Conservation (phyloP, 495 filamentous ascomycete genomes). For the Penicillium dipodomyicola region DNA sequence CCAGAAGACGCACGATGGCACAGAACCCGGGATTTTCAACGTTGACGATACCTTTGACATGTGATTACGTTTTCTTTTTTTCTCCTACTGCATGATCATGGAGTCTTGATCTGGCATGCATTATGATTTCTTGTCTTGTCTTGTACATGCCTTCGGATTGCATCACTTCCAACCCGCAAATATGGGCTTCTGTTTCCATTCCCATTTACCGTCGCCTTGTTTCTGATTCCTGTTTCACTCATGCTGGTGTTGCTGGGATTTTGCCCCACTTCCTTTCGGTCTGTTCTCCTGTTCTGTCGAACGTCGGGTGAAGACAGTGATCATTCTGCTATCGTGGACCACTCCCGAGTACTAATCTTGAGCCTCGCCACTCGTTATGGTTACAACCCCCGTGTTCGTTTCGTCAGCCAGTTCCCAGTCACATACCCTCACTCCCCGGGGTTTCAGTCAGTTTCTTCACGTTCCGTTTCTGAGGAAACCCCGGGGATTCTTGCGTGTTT, state of each 20-base stretch:
- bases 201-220: slow-evolving; percentile 14
- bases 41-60: slow-evolving; percentile 68
- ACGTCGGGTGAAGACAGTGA: neutral
- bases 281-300: slow-evolving; percentile 1
- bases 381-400: neutral
- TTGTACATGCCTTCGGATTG: slow-evolving; percentile 42
- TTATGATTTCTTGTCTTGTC: slow-evolving; percentile 30
- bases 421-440: slow-evolving; percentile 7
- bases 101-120: slow-evolving; percentile 43
- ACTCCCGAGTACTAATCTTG: neutral
- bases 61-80: slow-evolving; percentile 43
- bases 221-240: slow-evolving; percentile 10
- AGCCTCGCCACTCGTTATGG: neutral
- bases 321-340: neutral
- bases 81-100: slow-evolving; percentile 41
- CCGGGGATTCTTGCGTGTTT: slow-evolving; percentile 9
- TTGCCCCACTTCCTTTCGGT: slow-evolving; percentile 1
- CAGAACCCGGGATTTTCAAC: slow-evolving; percentile 70
- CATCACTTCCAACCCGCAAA: slow-evolving; percentile 24
- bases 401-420: neutral
- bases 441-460: neutral
- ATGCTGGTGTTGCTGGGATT: slow-evolving; percentile 1
- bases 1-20: slow-evolving; percentile 59
- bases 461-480: neutral
- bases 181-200: slow-evolving; percentile 24